Conservation (phyloP, 1,139 yeast species). For the Hyphopichia khmerensis region DNA sequence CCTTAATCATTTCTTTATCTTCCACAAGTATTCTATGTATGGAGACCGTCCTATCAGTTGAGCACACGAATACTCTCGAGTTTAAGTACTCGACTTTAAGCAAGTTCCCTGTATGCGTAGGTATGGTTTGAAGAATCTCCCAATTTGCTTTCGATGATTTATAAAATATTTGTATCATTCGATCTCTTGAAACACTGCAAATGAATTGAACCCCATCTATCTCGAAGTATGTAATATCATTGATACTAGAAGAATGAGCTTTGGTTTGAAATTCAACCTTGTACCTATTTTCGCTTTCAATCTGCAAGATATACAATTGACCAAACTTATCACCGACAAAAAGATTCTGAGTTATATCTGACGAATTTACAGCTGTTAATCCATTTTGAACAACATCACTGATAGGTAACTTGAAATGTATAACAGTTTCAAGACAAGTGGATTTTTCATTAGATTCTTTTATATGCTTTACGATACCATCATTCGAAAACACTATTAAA, state of each 20-base stretch:
- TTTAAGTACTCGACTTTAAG: conserved; percentile 31
- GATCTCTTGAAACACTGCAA: conserved; percentile 55
- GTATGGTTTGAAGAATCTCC: conserved; percentile 56
- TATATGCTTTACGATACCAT: conserved; percentile 34
- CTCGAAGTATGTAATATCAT: conserved; percentile 38
- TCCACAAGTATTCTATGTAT: conserved; percentile 40
- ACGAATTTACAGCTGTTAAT: conserved; percentile 25
- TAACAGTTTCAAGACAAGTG: conserved; percentile 9
- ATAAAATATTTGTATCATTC: conserved; percentile 57
- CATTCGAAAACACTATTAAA: conserved; percentile 38
- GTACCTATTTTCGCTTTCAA: conserved; percentile 9
- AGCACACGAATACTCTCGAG: conserved; percentile 46
- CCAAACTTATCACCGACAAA: conserved; percentile 52
- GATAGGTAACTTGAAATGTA: conserved; percentile 20
- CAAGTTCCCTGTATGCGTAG: conserved; percentile 57
- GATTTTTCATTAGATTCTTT: conserved; percentile 10
- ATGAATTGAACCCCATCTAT: conserved; percentile 23
- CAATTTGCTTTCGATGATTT: conserved; percentile 24
- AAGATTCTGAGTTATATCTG: conserved; percentile 17
- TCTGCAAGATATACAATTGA: conserved; percentile 23
- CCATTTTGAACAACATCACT: conserved; percentile 27
- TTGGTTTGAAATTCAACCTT: conserved; percentile 22
- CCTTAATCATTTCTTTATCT: conserved; percentile 13
- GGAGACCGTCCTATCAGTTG: conserved; percentile 59
- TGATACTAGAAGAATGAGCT: conserved; percentile 52